Percentiles rank a stretch among this genome's conserved stretches.
Conservation (phyloP, 202 grass and related monocot genomes). For the Brachypodium distachyon region DNA sequence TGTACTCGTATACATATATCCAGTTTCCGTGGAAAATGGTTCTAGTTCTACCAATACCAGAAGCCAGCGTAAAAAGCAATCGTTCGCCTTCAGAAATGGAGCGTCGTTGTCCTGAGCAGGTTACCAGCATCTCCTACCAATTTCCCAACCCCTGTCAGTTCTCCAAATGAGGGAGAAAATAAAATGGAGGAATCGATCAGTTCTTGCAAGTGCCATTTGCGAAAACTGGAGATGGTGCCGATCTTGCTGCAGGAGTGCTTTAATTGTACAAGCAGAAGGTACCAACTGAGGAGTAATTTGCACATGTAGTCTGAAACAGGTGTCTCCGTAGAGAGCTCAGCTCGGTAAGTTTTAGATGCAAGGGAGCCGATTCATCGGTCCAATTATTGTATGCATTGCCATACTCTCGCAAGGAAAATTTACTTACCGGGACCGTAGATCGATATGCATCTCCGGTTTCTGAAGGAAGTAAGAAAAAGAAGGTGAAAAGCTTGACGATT, state of each 20-base stretch:
- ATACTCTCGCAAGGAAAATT: neutral
- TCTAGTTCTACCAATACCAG: neutral
- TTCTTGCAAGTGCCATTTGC: neutral
- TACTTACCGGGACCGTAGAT: too few relatives aligned
- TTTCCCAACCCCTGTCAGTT: neutral
- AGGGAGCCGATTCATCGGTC: neutral
- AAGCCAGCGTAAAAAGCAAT: neutral
- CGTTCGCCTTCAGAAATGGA: neutral
- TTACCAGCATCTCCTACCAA: neutral
- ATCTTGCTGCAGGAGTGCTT: conserved; percentile 2
- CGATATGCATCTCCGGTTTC: neutral
- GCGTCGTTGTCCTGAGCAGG: neutral
- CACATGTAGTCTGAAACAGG: conserved; percentile 22
- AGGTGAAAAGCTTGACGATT: neutral
- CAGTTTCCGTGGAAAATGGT: neutral
- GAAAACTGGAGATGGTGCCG: neutral
- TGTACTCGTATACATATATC: neutral
- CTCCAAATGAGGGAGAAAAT: neutral
- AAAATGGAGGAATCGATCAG: neutral
- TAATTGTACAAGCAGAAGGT: conserved; percentile 23
- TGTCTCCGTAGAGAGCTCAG: neutral
- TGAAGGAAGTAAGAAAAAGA: neutral
- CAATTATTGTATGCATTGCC: neutral
- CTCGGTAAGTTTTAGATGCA: neutral
- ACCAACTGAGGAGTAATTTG: conserved; percentile 35